Percentiles rank a stretch among this genome's conserved stretches.
phyloP scores from a whole-genome alignment of 73 alveolate species.

The Blepharisma japonicum region DNA sequence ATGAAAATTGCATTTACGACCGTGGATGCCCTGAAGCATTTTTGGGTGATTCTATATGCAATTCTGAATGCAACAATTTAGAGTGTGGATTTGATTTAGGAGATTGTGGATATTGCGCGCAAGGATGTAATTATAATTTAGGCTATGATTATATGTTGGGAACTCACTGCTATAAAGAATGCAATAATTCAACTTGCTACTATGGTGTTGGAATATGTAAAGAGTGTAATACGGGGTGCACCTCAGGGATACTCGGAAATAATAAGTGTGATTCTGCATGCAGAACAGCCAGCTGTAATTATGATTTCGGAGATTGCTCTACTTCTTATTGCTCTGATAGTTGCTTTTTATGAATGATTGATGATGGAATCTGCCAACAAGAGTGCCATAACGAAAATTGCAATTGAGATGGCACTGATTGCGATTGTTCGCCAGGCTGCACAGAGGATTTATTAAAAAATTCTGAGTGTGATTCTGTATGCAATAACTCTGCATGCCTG shows the following conservation, averaged over 20 bases:
- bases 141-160: too few species aligned
- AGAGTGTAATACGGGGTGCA: neutral
- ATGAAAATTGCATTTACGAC: neutral
- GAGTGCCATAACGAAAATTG: too few species aligned
- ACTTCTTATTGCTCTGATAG: neutral
- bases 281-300: neutral
- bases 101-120: conserved; percentile 21
- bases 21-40: neutral
- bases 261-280: neutral
- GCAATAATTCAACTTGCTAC: too few species aligned
- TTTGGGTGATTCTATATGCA: neutral
- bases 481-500: conserved; percentile 2
- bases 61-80: neutral
- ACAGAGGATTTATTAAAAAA: neutral
- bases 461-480: neutral
- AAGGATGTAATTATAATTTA: neutral
- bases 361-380: too few species aligned
- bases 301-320: conserved; percentile 9
- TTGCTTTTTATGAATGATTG: neutral
- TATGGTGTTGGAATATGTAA: too few species aligned
- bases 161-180: too few species aligned
- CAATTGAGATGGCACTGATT: too few species aligned
- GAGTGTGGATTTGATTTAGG: conserved; percentile 26
- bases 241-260: neutral
- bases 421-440: neutral